Evolutionary conservation across 768 basidiomycete genomes (phyloP), one percentile per base, ranked within the genome.

Genomic region (Tricholomella constricta): DNA sequence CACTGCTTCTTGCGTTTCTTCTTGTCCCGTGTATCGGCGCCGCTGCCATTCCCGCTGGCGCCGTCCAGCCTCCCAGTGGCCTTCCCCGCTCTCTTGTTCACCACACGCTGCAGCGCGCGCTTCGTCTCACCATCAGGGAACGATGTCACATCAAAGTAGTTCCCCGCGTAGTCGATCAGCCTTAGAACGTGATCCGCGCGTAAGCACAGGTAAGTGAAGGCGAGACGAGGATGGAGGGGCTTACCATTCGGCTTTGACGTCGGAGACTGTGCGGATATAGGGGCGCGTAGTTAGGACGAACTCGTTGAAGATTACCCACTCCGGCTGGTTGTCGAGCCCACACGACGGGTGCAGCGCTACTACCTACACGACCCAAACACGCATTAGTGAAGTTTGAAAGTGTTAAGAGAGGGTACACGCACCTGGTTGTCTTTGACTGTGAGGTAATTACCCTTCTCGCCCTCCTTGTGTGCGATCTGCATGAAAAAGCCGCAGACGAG

Each of bases 381-480:
- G 36, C 47, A 20, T 43, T 26, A 54, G 22, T 15, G 11, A 41
- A 23, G 29, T 40, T 15, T 29, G 25, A 12, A 10, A 9, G 15
- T 34, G 23, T 43, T 34, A 25, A 12, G 9, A 22, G 31, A 7
- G 19, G 4, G 10, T n/a, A 42, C 3, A 65, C 80, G 17, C 57
- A 84, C 90, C 75, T 97, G 95, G 60, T 95, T 90, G 68, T 99
- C 96, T 73, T 98, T 98, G 53, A 97, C 86, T 0, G 95, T 99
- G 56, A 88, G 56, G 65, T 99, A 98, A 49, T 79, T 81, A 2
- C 86, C 83, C 69, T 92, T 94, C 66, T 93, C 91, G 3, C 92
- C 91, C 65, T 95, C 94, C 68, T 91, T 91, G 69, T 97, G 94
- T 6, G 95, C 97, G 11, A 93, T 84, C 66, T 98, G 96, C 96